A percentile compares a stretch with the other conserved stretches of the same genome.
These are phyloP conservation scores for Xerocomus potaroensis DNA, from an alignment of 768 basidiomycete species.

Conservation along the genomic window DNA sequence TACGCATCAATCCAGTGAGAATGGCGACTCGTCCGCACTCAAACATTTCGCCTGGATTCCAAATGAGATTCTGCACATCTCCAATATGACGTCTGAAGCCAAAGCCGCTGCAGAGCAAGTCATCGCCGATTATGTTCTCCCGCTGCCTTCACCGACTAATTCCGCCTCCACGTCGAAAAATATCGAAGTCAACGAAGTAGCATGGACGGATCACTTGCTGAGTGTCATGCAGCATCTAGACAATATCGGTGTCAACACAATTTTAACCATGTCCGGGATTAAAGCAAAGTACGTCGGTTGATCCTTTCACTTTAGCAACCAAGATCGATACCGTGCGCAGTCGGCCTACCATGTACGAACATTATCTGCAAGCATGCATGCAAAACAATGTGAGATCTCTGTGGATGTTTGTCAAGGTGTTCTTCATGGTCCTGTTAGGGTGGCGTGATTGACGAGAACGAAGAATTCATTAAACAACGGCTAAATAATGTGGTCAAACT, in stretches of 20 bases:
- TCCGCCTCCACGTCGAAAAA: conserved; percentile 42
- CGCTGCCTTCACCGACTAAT: conserved; percentile 51
- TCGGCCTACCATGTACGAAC: conserved; percentile 66
- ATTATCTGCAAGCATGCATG: conserved; percentile 69
- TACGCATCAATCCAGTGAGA: conserved; percentile 53
- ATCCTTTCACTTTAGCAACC: background rate
- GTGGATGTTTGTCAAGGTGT: background rate
- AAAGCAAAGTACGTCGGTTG: conserved; percentile 47
- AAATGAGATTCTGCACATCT: conserved; percentile 56
- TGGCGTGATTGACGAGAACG: conserved; percentile 83
- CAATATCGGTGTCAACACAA: conserved; percentile 49
- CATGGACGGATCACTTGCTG: conserved; percentile 84
- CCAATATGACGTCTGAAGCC: conserved; percentile 49
- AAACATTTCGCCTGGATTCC: conserved; percentile 94
- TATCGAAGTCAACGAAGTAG: conserved; percentile 65
- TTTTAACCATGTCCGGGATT: conserved; percentile 62
- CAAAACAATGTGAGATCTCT: conserved; percentile 71
- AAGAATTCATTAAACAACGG: conserved; percentile 53
- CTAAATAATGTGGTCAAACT: conserved; percentile 53
- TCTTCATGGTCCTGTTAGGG: conserved; percentile 49
- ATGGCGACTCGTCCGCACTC: conserved; percentile 66
- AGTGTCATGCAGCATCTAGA: conserved; percentile 67
- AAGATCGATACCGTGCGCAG: conserved; percentile 32
- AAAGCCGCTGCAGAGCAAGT: conserved; percentile 65
- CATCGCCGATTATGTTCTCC: conserved; percentile 73